A percentile compares a stretch with the other conserved stretches of the same genome.
These are phyloP conservation scores for Neoarthrinium moseri DNA, from an alignment of 2,329 filamentous ascomycete genomes.

Conservation along the genomic window DNA sequence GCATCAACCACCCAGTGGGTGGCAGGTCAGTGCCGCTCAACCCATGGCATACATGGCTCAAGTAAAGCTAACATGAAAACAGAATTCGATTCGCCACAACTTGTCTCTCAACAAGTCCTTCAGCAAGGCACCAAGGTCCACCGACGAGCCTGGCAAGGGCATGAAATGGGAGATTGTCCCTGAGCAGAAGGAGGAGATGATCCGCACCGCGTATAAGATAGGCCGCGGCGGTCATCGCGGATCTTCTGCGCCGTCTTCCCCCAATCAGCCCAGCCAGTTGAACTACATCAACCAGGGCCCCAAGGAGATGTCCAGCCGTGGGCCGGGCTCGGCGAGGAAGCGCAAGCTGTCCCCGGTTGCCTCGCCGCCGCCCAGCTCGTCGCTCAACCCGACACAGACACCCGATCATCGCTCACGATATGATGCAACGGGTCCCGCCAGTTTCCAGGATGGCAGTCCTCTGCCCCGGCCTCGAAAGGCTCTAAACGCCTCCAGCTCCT, in stretches of 20 bases:
- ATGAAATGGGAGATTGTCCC: constrained; percentile 98
- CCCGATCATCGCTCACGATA: constrained; percentile 52
- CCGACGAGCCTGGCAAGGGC: constrained; percentile 94
- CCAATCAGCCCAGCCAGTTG: constrained; percentile 52
- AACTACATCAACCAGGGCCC: constrained; percentile 61
- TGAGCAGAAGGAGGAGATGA: constrained; percentile 83
- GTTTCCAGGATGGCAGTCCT: constrained; percentile 59
- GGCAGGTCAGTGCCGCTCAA: constrained; percentile 67
- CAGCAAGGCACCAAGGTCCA: constrained; percentile 86
- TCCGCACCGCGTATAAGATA: constrained; percentile 66
- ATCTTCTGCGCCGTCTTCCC: constrained; percentile 70
- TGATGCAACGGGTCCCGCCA: constrained; percentile 32
- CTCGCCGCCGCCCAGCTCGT: constrained; percentile 55
- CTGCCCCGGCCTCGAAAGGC: constrained; percentile 56
- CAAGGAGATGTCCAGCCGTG: constrained; percentile 51
- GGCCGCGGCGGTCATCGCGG: constrained; percentile 64
- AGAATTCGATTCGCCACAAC: constrained; percentile 97
- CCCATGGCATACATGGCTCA: constrained; percentile 4
- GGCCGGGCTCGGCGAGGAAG: constrained; percentile 53
- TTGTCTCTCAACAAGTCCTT: constrained; percentile 93
- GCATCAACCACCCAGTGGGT: constrained; percentile 72
- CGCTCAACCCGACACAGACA: constrained; percentile 52
- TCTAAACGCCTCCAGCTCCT: constrained; percentile 39
- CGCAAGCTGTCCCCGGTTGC: constrained; percentile 50
- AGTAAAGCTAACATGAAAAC: constrained; percentile 21